Conservation (phyloP, 306 rosid genomes). For the Arachis stenosperma region DNA sequence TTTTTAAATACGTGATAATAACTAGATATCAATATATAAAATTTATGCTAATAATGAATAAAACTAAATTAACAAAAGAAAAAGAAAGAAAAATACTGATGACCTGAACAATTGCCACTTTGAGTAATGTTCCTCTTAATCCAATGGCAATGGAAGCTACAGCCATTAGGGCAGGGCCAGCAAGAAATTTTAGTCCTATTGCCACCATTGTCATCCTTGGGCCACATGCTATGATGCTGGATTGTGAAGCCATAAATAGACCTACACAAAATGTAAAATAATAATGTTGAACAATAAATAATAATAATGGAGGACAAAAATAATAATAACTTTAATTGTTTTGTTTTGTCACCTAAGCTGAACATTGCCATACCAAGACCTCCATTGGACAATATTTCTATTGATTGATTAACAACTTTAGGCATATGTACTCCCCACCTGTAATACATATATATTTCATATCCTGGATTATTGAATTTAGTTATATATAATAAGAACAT, state of each 20-base stretch:
- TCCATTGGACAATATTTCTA: slow-evolving; percentile 62
- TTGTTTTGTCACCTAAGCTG: slow-evolving; percentile 69
- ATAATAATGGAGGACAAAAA: background rate
- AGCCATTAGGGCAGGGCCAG: slow-evolving; percentile 88
- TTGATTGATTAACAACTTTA: slow-evolving; percentile 59
- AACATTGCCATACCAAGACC: slow-evolving; percentile 99
- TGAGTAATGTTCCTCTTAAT: slow-evolving; percentile 56
- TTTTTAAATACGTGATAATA: too few relatives aligned
- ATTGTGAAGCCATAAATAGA: slow-evolving; percentile 81
- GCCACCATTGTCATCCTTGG: slow-evolving; percentile 59
- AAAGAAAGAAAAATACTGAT: background rate
- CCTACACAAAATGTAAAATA: slow-evolving; percentile 32
- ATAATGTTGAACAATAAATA: slow-evolving; percentile 6
- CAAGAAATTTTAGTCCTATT: slow-evolving; percentile 51
- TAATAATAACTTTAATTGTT: slow-evolving; percentile 24
- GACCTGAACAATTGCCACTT: slow-evolving; percentile 85
- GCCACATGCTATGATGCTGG: slow-evolving; percentile 78
- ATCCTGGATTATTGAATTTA: too few relatives aligned
- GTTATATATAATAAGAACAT: background rate
- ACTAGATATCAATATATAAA: too few relatives aligned
- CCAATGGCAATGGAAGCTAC: slow-evolving; percentile 66
- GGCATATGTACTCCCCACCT: slow-evolving; percentile 85
- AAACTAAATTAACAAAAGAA: background rate
- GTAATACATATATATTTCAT: slow-evolving; percentile 18
- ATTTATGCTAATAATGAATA: too few relatives aligned